Percentiles rank a stretch among this genome's conserved stretches.
Evolutionary conservation across 768 basidiomycete species (phyloP).

Genomic region (Mycena rebaudengoi): DNA sequence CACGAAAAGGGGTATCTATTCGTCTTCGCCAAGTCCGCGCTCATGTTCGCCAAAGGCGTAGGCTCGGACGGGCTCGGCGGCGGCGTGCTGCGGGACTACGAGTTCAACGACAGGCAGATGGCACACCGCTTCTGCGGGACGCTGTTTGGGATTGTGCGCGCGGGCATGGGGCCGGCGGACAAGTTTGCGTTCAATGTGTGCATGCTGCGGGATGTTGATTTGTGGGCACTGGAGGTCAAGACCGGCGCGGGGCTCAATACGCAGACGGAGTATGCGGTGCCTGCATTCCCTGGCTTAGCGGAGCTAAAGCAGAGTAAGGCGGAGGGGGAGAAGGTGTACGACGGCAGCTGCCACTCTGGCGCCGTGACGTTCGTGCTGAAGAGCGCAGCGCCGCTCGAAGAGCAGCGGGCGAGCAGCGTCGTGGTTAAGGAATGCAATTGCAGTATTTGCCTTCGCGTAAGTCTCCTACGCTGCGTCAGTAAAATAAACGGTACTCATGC

Average conservation of each 20-base stretch:
- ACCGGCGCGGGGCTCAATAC: not conserved
- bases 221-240: slow-evolving; percentile 16
- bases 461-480: not conserved
- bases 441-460: slow-evolving; percentile 24
- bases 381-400: slow-evolving; percentile 23
- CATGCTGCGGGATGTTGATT: slow-evolving; percentile 18
- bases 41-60: too few relatives aligned
- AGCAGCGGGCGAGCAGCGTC: slow-evolving; percentile 18
- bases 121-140: too few relatives aligned
- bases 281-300: slow-evolving; percentile 15
- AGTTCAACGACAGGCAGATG: too few relatives aligned
- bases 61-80: too few relatives aligned
- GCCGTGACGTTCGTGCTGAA: slow-evolving; percentile 24
- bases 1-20: too few relatives aligned
- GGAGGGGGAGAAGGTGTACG: slow-evolving; percentile 25
- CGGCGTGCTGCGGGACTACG: too few relatives aligned
- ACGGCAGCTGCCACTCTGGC: slow-evolving; percentile 30
- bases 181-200: slow-evolving; percentile 27
- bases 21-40: too few relatives aligned
- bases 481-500: not conserved
- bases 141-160: too few relatives aligned
- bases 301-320: slow-evolving; percentile 5
- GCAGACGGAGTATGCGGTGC: not conserved
- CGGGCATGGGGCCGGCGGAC: too few relatives aligned
- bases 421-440: slow-evolving; percentile 21